phyloP scores from a whole-genome alignment of 345 rosid genomes.

The Aurinia saxatilis region DNA sequence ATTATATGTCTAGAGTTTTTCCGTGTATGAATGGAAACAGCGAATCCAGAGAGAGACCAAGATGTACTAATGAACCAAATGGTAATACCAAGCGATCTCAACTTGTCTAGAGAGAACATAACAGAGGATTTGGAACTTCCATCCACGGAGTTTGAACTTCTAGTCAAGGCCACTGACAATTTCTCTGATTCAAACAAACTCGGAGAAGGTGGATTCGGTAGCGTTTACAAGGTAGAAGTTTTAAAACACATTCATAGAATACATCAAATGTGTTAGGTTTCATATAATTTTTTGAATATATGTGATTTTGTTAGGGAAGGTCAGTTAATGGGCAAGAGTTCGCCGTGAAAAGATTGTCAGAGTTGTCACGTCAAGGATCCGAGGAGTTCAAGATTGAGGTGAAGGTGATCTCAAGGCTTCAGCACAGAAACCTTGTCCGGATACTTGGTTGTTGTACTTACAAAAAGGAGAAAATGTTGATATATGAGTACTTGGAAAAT shows the following conservation, averaged over 20 bases:
- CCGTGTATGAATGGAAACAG: not conserved
- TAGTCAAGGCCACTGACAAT: too few relatives aligned
- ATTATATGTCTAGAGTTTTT: too few relatives aligned
- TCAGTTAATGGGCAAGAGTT: slow-evolving; percentile 30
- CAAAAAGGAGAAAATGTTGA: slow-evolving; percentile 39
- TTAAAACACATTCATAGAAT: too few relatives aligned
- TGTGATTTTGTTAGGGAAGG: slow-evolving; percentile 31
- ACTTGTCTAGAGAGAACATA: too few relatives aligned
- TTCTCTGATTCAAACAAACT: too few relatives aligned
- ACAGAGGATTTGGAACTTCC: too few relatives aligned
- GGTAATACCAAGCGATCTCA: too few relatives aligned
- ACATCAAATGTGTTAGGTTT: too few relatives aligned
- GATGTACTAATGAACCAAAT: too few relatives aligned
- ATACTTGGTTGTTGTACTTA: slow-evolving; percentile 41
- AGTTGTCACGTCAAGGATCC: slow-evolving; percentile 35
- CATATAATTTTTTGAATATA: too few relatives aligned
- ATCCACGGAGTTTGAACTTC: too few relatives aligned
- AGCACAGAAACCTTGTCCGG: slow-evolving; percentile 46
- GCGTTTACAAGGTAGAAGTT: not conserved
- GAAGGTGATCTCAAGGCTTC: slow-evolving; percentile 35
- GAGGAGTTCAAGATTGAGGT: slow-evolving; percentile 49
- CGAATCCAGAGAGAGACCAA: too few relatives aligned
- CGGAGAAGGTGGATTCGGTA: not conserved
- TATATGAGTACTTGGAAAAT: slow-evolving; percentile 45
- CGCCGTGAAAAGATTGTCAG: slow-evolving; percentile 47